Conservation (phyloP, 306 rosid genomes). For the Vachellia collinsii region DNA sequence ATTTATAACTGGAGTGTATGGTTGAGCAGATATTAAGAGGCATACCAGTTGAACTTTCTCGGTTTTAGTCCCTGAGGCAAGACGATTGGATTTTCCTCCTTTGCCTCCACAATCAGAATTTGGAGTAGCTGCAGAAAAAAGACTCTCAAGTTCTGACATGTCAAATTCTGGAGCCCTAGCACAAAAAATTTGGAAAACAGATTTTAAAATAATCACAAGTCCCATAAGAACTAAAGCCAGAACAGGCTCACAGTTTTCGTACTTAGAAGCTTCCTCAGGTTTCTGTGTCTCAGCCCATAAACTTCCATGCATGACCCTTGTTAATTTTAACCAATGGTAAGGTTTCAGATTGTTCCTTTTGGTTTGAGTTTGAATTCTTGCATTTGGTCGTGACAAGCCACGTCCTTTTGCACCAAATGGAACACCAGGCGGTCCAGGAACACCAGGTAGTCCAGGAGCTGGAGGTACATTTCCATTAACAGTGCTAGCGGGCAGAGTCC, state of each 20-base stretch:
- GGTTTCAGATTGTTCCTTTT: conserved; percentile 82
- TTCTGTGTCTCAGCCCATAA: conserved; percentile 95
- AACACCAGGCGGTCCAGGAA: conserved; percentile 58
- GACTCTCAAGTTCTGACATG: conserved; percentile 93
- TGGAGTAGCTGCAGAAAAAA: conserved; percentile 80
- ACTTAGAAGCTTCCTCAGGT: conserved; percentile 81
- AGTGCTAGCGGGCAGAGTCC: conserved; percentile 32
- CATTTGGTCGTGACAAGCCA: conserved; percentile 55
- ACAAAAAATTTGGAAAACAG: conserved; percentile 34
- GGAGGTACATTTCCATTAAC: conserved; percentile 58
- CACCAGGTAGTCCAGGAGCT: conserved; percentile 79
- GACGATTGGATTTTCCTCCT: conserved; percentile 61
- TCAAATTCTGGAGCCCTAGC: conserved; percentile 97
- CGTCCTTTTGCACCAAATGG: conserved; percentile 71
- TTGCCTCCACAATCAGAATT: conserved; percentile 49
- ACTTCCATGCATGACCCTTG: conserved; percentile 96
- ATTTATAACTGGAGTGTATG: conserved; percentile 22
- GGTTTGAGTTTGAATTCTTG: conserved; percentile 40
- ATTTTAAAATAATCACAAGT: conserved; percentile 20
- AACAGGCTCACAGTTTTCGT: conserved; percentile 41
- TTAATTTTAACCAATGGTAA: conserved; percentile 94
- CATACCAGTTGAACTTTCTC: conserved; percentile 95
- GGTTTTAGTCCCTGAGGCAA: conserved; percentile 56
- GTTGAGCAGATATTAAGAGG: conserved; percentile 11
- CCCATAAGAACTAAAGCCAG: conserved; percentile 26